phyloP scores from a whole-genome alignment of 257 asterid species.

The Solanum chiquidenum region DNA sequence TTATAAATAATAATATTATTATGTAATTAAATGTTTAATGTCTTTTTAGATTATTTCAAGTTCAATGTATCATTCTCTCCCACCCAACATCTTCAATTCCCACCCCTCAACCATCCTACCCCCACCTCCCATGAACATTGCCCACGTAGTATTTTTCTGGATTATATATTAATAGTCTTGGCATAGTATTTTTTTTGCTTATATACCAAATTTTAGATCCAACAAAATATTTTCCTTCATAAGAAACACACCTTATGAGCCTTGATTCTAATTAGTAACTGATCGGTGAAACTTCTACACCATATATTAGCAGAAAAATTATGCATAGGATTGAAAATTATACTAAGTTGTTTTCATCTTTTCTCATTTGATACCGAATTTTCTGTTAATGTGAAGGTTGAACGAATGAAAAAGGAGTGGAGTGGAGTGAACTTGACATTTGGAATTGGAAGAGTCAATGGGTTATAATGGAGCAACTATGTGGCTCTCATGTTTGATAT shows the following conservation, averaged over 20 bases:
- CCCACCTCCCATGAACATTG: no score
- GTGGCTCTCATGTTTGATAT: neutral
- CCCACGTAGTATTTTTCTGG: no score
- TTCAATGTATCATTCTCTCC: no score
- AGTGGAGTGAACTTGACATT: neutral
- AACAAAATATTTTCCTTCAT: no score
- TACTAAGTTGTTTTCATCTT: neutral
- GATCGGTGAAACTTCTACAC: neutral
- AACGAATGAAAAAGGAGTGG: neutral
- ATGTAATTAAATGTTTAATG: no score
- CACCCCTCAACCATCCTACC: no score
- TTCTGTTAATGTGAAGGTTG: neutral
- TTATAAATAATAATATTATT: no score
- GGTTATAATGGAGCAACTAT: neutral
- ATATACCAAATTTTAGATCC: no score
- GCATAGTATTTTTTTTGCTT: no score
- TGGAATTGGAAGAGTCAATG: neutral
- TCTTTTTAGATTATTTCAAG: no score
- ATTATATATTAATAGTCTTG: no score
- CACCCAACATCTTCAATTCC: no score
- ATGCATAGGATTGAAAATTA: neutral
- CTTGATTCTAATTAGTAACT: neutral
- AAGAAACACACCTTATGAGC: neutral
- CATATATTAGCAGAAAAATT: neutral
- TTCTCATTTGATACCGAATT: neutral